Conservation (phyloP, 2,329 filamentous ascomycete species). For the Pochonia chlamydosporia region DNA sequence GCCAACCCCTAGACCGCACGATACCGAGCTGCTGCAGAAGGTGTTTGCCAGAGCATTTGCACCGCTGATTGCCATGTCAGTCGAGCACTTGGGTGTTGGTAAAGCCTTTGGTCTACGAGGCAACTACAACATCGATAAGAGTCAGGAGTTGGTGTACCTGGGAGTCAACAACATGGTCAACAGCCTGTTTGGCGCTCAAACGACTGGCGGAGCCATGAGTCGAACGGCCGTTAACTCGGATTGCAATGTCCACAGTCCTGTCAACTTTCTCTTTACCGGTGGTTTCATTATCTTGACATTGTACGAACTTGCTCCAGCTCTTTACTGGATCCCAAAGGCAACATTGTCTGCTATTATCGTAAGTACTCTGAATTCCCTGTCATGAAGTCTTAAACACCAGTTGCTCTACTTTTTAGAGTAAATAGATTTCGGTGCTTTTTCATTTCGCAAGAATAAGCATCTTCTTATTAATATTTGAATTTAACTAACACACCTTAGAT, state of each 20-base stretch:
- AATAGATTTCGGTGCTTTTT: too few species aligned
- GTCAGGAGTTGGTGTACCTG: conserved; percentile 60
- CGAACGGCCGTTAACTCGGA: conserved; percentile 62
- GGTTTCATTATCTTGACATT: conserved; percentile 57
- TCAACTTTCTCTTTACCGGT: conserved; percentile 55
- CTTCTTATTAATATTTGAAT: neutral
- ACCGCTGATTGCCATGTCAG: conserved; percentile 53
- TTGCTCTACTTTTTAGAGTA: too few species aligned
- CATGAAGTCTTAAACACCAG: too few species aligned
- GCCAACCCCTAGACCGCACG: conserved; percentile 41
- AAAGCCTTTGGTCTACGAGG: conserved; percentile 58
- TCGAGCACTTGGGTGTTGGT: conserved; percentile 61
- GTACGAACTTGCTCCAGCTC: conserved; percentile 52
- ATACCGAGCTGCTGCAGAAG: conserved; percentile 41
- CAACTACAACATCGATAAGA: conserved; percentile 57
- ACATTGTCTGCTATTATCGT: conserved; percentile 59
- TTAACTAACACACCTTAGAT: conserved; percentile 30
- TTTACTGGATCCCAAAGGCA: conserved; percentile 64
- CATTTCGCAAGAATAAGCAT: too few species aligned
- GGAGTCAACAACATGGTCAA: conserved; percentile 59
- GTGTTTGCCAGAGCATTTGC: conserved; percentile 50
- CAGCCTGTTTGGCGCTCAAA: conserved; percentile 59
- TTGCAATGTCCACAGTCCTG: conserved; percentile 55
- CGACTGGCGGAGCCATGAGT: conserved; percentile 61
- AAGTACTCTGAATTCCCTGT: conserved; percentile 13